Conservation (phyloP, 495 filamentous ascomycete genomes). For the Aspergillus nanangensis region DNA sequence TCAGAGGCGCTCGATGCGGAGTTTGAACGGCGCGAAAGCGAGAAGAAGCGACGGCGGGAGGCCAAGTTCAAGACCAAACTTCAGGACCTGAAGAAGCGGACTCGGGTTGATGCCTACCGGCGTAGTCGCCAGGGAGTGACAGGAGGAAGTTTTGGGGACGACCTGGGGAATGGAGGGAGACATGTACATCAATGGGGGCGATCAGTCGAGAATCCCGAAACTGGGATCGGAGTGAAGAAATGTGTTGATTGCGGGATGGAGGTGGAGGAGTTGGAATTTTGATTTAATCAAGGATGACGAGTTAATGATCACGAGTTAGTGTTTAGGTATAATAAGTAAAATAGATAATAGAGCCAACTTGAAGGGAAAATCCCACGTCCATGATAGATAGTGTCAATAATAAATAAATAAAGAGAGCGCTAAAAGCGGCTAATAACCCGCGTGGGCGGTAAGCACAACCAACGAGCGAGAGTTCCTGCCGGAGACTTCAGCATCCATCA, state of each 20-base stretch:
- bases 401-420: slow-evolving; percentile 8
- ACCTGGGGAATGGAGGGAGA: slow-evolving; percentile 56
- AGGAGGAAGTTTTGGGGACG: slow-evolving; percentile 70
- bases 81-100: slow-evolving; percentile 86
- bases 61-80: slow-evolving; percentile 87
- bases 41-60: slow-evolving; percentile 87
- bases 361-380: too few relatives aligned
- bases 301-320: too few relatives aligned
- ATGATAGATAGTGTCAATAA: neutral
- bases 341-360: too few relatives aligned
- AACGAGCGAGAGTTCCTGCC: slow-evolving; percentile 14
- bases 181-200: slow-evolving; percentile 95
- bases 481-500: too few relatives aligned
- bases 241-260: slow-evolving; percentile 94
- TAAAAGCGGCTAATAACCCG: slow-evolving; percentile 19
- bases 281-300: neutral
- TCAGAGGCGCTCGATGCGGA: slow-evolving; percentile 82
- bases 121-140: slow-evolving; percentile 53
- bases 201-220: slow-evolving; percentile 69
- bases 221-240: slow-evolving; percentile 73
- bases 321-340: too few relatives aligned
- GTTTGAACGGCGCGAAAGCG: slow-evolving; percentile 71
- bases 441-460: slow-evolving; percentile 16
- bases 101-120: slow-evolving; percentile 84
- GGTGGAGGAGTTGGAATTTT: slow-evolving; percentile 93